These are phyloP conservation scores for Ogataea populi-albae DNA, from an alignment of 805 yeast genomes.

Conservation along the genomic window DNA sequence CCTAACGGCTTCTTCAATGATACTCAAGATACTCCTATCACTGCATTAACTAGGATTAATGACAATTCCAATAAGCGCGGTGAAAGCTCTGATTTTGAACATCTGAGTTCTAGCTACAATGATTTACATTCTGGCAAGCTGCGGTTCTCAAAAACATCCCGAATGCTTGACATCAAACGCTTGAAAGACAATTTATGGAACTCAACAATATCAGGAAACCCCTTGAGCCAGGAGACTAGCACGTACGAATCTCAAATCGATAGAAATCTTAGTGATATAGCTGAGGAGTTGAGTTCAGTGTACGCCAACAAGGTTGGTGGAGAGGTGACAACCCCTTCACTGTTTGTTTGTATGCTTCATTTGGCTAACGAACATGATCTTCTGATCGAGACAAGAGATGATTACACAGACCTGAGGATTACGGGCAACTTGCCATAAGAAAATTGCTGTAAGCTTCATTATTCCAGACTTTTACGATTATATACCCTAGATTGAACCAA, in stretches of 20 bases:
- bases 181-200: slow-evolving; percentile 78
- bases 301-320: slow-evolving; percentile 56
- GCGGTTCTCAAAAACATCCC: slow-evolving; percentile 64
- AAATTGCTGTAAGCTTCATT: too few relatives aligned
- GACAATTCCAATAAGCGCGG: too few relatives aligned
- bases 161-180: slow-evolving; percentile 70
- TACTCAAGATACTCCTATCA: too few relatives aligned
- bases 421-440: slow-evolving; percentile 6
- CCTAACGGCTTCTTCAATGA: slow-evolving; percentile 15
- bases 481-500: too few relatives aligned
- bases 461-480: too few relatives aligned
- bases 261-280: slow-evolving; percentile 23
- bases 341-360: slow-evolving; percentile 79
- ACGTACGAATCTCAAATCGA: too few relatives aligned
- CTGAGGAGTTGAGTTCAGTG: slow-evolving; percentile 31
- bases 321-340: slow-evolving; percentile 80
- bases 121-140: neutral
- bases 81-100: too few relatives aligned
- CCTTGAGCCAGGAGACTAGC: neutral
- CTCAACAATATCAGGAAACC: slow-evolving; percentile 30
- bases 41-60: too few relatives aligned
- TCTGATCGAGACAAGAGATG: slow-evolving; percentile 45
- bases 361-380: slow-evolving; percentile 85
- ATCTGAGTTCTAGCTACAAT: neutral
- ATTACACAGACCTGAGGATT: slow-evolving; percentile 20